Conservation (phyloP, 2,329 filamentous ascomycete genomes). For the Ophiostoma angusticollis region DNA sequence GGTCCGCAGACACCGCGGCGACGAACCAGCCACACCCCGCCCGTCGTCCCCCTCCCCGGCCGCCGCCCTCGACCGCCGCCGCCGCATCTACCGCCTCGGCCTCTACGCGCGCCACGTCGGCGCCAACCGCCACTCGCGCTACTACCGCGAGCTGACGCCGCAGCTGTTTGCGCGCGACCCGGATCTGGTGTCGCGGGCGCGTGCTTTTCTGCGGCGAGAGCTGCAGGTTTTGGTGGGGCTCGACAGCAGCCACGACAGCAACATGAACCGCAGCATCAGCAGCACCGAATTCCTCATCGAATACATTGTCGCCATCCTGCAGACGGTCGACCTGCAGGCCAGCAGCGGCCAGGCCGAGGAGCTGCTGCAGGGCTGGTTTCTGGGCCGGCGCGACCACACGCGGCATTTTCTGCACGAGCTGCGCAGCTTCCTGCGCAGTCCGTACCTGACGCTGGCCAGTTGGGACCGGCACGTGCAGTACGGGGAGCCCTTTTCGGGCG, state of each 20-base stretch:
- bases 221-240: conserved; percentile 58
- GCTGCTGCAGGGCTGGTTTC: conserved; percentile 56
- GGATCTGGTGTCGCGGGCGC: conserved; percentile 60
- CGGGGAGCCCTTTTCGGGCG: too few species aligned
- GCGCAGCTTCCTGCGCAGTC: conserved; percentile 69
- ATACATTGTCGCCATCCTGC: conserved; percentile 73
- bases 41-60: conserved; percentile 9
- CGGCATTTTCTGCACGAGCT: conserved; percentile 75
- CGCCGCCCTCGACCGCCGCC: conserved; percentile 42
- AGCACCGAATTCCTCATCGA: conserved; percentile 79
- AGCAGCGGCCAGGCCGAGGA: conserved; percentile 68
- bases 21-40: neutral
- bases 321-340: conserved; percentile 68
- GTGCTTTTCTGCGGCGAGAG: conserved; percentile 73
- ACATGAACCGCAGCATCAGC: conserved; percentile 14
- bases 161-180: conserved; percentile 48
- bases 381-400: conserved; percentile 57
- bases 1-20: neutral
- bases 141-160: conserved; percentile 63
- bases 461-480: conserved; percentile 82
- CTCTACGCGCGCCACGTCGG: conserved; percentile 74
- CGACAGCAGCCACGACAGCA: conserved; percentile 10
- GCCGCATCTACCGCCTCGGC: conserved; percentile 57
- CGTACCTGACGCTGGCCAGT: conserved; percentile 54
- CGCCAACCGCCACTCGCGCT: conserved; percentile 63